Evolutionary conservation across 2,329 filamentous ascomycete species (phyloP), one percentile per base, ranked within the genome.

Genomic region (Acrocalymma vagum): DNA sequence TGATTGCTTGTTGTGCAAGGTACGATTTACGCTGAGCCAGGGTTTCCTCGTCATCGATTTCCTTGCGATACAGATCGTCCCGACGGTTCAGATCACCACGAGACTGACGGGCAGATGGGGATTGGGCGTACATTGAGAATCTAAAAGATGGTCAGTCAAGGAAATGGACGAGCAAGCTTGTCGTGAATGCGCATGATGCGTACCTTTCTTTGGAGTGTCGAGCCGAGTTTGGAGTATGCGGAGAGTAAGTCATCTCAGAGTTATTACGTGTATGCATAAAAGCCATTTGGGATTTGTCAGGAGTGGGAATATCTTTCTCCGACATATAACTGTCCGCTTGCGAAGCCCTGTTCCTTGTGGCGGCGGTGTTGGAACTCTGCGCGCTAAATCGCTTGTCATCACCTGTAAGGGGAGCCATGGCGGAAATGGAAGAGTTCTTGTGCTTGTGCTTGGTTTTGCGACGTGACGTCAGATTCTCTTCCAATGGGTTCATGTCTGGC

Each of bases 401-500:
- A 1, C 48, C 55, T 7, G 64, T 69, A 7, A 70, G 55, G n/a
- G 64, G 57, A 3, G 76, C 74, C 3, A 78, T 74, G 11, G 64
- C 58, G 2, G 69, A 69, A 9, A 73, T 60, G 11, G 81, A 78
- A 1, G 79, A 82, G 53, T 81, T 83, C 64, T 88, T 92, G 62
- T 87, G 83, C 76, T 91, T 92, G 72, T 95, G 90, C 57, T 75
- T 70, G 53, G 68, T 62, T 72, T 77, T 42, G 71, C 74, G 58
- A 16, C 86, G 82, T 9, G 89, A 85, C 1, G 91, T 96, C 42
- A 95, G 74, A 59, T 93, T 86, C 53, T 88, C 84, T 65, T 96
- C 92, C 10, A 97, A 78, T 2, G 93, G 93, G 65, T 97, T 97
- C 88, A 96, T 90, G 62, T 97, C 93, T 0, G 93, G 92, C 5